Conservation (phyloP, 352 stramenopile genomes). For the Pythium guiyangense region DNA sequence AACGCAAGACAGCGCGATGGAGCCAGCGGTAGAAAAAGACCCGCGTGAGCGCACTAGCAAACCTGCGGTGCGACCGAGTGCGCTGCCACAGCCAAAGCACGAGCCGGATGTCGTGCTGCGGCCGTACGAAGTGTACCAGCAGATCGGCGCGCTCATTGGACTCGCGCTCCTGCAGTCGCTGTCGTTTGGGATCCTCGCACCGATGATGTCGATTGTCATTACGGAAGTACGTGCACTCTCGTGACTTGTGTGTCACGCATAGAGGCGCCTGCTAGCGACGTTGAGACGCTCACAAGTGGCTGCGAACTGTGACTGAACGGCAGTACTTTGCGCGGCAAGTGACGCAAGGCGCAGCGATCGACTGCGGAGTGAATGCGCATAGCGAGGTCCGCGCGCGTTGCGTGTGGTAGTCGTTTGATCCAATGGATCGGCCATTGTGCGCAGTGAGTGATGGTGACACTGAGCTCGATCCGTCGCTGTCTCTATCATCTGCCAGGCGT, state of each 20-base stretch:
- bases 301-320: background rate
- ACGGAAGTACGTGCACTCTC: conserved; percentile 40
- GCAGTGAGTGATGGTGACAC: background rate
- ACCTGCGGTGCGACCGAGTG: background rate
- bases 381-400: conserved; percentile 21
- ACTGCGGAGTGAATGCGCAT: conserved; percentile 47
- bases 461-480: background rate
- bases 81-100: background rate
- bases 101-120: background rate
- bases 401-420: background rate
- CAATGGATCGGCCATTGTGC: background rate
- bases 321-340: conserved; percentile 74
- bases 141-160: conserved; percentile 36
- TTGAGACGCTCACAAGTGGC: background rate
- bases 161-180: conserved; percentile 44
- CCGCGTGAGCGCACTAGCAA: background rate
- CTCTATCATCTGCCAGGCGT: conserved; percentile 25
- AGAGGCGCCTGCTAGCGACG: too few relatives aligned
- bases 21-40: too few relatives aligned
- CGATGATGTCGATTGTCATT: conserved; percentile 59
- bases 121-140: conserved; percentile 15
- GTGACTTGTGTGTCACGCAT: background rate
- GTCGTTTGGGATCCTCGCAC: conserved; percentile 61
- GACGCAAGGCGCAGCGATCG: conserved; percentile 36
- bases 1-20: too few relatives aligned